phyloP scores from a whole-genome alignment of 169 alveolate genomes.

The Eimeria zaria region DNA sequence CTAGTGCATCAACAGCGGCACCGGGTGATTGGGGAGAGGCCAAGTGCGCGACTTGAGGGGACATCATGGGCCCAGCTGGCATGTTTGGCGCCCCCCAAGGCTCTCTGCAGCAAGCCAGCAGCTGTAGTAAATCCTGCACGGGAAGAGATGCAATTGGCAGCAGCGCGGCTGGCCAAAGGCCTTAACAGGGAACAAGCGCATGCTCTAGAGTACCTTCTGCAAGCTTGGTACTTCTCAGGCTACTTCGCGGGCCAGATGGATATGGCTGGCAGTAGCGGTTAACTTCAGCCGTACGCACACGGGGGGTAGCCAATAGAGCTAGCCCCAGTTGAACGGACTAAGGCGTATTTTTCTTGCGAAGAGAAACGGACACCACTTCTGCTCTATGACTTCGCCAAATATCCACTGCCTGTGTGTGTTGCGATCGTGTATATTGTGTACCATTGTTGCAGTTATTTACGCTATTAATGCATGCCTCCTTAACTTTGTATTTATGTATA shows the following conservation, averaged over 20 bases:
- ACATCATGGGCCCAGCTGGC: conserved; percentile 32
- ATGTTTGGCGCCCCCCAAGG: conserved; percentile 50
- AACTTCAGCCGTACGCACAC: conserved; percentile 92
- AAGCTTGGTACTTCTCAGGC: conserved; percentile 67
- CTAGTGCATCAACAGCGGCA: neutral
- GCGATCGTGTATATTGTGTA: neutral
- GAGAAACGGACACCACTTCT: neutral
- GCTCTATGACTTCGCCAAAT: neutral
- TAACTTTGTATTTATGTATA: neutral
- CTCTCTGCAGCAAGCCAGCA: neutral
- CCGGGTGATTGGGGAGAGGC: neutral
- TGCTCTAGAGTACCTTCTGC: conserved; percentile 20
- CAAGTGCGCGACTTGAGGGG: neutral
- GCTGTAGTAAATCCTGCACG: conserved; percentile 38
- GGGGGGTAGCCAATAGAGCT: conserved; percentile 86
- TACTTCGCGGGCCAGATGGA: conserved; percentile 74
- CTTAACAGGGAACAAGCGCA: neutral
- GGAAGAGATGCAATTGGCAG: neutral
- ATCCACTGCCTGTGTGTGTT: neutral
- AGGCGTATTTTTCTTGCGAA: neutral
- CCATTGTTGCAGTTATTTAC: neutral
- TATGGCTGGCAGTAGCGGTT: conserved; percentile 92
- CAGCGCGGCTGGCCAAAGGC: neutral
- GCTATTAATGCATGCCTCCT: neutral
- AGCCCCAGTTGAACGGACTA: neutral